Percentiles rank a stretch among this genome's conserved stretches.
phyloP scores from a whole-genome alignment of 495 filamentous ascomycete genomes.

The Hypoxylon perforatum region DNA sequence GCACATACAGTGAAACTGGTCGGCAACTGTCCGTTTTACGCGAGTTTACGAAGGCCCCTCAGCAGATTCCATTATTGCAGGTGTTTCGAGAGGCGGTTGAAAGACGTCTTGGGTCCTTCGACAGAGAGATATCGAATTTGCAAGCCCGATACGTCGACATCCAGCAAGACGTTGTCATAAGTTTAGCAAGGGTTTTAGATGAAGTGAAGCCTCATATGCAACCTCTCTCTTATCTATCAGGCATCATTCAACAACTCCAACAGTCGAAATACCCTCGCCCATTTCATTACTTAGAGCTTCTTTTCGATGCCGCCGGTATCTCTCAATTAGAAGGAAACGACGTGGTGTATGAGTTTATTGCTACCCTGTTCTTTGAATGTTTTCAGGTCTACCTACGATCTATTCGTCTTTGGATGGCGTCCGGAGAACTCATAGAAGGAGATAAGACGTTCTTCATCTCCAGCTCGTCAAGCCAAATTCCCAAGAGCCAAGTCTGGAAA shows the following conservation, averaged over 20 bases:
- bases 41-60: conserved; percentile 40
- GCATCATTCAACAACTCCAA: conserved; percentile 55
- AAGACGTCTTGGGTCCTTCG: conserved; percentile 56
- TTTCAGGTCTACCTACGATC: conserved; percentile 85
- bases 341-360: conserved; percentile 67
- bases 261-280: conserved; percentile 53
- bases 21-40: conserved; percentile 53
- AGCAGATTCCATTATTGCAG: conserved; percentile 60
- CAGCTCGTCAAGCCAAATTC: conserved; percentile 64
- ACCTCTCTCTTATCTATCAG: conserved; percentile 66
- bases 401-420: conserved; percentile 86
- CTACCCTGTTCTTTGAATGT: conserved; percentile 80
- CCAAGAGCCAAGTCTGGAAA: conserved; percentile 77
- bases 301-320: conserved; percentile 75
- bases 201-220: conserved; percentile 65
- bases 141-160: conserved; percentile 58
- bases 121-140: conserved; percentile 55
- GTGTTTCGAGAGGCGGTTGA: conserved; percentile 59
- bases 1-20: conserved; percentile 53
- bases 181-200: conserved; percentile 69
- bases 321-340: conserved; percentile 76
- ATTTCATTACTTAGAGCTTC: conserved; percentile 74
- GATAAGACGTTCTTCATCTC: conserved; percentile 81
- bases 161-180: conserved; percentile 59
- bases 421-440: conserved; percentile 71